Evolutionary conservation across 495 filamentous ascomycete genomes (phyloP).

Genomic region (Halenospora varia): DNA sequence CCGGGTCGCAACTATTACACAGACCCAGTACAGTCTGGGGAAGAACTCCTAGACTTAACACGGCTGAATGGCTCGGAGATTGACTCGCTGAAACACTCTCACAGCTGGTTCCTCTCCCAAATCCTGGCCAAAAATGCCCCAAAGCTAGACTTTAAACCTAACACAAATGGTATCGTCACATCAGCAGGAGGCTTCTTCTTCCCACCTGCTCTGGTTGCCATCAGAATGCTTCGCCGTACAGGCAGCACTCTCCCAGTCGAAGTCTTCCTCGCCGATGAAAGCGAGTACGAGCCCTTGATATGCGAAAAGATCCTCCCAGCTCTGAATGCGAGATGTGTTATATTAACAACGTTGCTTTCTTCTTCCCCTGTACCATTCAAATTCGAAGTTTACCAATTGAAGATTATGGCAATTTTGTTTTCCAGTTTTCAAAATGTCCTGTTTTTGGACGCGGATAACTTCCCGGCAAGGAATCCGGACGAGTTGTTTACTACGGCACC

Average conservation of each 20-base stretch:
- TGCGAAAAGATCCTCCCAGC: neutral
- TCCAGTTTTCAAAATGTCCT: slow-evolving; percentile 57
- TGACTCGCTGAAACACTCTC: no score
- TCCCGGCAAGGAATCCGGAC: slow-evolving; percentile 50
- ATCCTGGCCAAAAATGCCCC: no score
- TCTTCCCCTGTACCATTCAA: neutral
- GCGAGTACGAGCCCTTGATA: neutral
- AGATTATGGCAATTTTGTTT: slow-evolving; percentile 53
- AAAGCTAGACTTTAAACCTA: no score
- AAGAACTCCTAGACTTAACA: no score
- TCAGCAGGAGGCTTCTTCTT: neutral
- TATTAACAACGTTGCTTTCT: neutral
- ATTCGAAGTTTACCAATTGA: slow-evolving; percentile 46
- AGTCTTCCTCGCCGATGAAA: neutral
- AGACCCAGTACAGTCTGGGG: no score
- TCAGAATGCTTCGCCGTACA: neutral
- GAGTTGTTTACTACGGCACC: slow-evolving; percentile 45
- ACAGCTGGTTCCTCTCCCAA: no score
- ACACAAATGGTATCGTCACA: neutral
- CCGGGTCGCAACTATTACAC: no score
- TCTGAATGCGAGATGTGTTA: neutral
- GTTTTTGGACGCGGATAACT: slow-evolving; percentile 56
- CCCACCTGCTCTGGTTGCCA: neutral
- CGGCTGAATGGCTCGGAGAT: no score
- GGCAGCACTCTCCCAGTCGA: neutral